phyloP scores from a whole-genome alignment of 805 yeast genomes.

The Sugiyamaella chiloensis region DNA sequence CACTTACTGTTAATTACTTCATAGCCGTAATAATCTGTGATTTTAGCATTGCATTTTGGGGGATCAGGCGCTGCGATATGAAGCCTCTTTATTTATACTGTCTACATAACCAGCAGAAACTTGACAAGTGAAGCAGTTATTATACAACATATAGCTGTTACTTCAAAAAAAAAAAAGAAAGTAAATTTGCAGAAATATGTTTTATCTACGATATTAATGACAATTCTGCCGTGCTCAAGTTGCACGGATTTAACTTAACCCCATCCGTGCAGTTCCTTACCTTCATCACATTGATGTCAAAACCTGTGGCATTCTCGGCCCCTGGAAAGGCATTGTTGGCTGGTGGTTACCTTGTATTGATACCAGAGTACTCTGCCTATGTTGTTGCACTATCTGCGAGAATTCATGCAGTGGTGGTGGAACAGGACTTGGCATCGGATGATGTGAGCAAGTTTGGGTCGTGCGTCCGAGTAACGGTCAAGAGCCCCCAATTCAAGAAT shows the following conservation, averaged over 20 bases:
- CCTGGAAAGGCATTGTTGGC: conserved; percentile 95
- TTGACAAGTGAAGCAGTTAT: no score
- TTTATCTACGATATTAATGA: no score
- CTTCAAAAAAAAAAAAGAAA: no score
- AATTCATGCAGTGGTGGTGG: conserved; percentile 68
- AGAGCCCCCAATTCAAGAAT: conserved; percentile 71
- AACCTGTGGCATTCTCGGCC: conserved; percentile 63
- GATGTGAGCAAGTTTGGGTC: conserved; percentile 3
- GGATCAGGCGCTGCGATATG: no score
- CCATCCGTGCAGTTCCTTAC: not conserved
- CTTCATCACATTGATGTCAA: not conserved
- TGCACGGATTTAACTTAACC: no score
- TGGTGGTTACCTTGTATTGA: conserved; percentile 91
- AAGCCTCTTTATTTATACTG: no score
- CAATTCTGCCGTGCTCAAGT: no score
- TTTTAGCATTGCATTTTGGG: not conserved
- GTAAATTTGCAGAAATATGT: no score
- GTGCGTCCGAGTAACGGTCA: conserved; percentile 38
- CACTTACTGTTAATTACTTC: conserved; percentile 20
- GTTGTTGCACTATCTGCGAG: conserved; percentile 86
- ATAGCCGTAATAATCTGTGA: not conserved
- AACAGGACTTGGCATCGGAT: not conserved
- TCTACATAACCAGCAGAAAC: no score
- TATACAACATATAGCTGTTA: no score
- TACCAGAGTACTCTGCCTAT: conserved; percentile 68